Conservation (phyloP, 2,329 filamentous ascomycete genomes). For the Xylariaceae sp. region DNA sequence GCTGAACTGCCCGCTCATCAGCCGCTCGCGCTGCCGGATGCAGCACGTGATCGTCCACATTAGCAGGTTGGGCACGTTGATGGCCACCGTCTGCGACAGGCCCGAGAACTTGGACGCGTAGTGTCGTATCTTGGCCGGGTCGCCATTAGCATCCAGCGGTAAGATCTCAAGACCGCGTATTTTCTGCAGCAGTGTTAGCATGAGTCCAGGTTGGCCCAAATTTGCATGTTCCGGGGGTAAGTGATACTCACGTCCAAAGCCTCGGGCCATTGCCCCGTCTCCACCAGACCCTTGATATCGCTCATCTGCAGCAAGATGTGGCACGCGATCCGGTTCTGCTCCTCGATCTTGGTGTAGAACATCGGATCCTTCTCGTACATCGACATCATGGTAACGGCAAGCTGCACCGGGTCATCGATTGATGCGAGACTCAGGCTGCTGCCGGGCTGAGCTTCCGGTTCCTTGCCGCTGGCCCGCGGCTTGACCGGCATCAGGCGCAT, state of each 20-base stretch:
- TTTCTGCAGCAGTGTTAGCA: slow-evolving; percentile 39
- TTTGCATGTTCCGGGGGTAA: neutral
- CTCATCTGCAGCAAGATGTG: slow-evolving; percentile 53
- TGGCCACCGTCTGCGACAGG: slow-evolving; percentile 72
- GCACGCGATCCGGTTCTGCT: slow-evolving; percentile 50
- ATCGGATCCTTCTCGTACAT: slow-evolving; percentile 56
- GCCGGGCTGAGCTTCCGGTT: slow-evolving; percentile 34
- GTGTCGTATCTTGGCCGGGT: slow-evolving; percentile 70
- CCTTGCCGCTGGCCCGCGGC: slow-evolving; percentile 47
- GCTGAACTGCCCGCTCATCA: slow-evolving; percentile 65
- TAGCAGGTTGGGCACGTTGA: slow-evolving; percentile 83
- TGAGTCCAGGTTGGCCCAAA: neutral
- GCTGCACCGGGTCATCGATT: slow-evolving; percentile 53
- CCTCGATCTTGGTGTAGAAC: slow-evolving; percentile 51
- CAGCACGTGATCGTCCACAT: slow-evolving; percentile 92
- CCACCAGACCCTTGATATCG: slow-evolving; percentile 50
- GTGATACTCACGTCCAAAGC: slow-evolving; percentile 47
- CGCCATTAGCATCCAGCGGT: slow-evolving; percentile 66
- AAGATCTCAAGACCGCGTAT: slow-evolving; percentile 72
- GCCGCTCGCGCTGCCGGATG: slow-evolving; percentile 65
- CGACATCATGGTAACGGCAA: slow-evolving; percentile 53
- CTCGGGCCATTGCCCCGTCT: slow-evolving; percentile 47
- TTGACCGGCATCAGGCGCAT: slow-evolving; percentile 74
- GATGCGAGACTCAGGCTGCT: slow-evolving; percentile 54
- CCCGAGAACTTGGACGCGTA: slow-evolving; percentile 74